A percentile compares a stretch with the other conserved stretches of the same genome.
These are phyloP conservation scores for Millerozyma miso DNA, from an alignment of 805 yeast genomes.

Conservation along the genomic window DNA sequence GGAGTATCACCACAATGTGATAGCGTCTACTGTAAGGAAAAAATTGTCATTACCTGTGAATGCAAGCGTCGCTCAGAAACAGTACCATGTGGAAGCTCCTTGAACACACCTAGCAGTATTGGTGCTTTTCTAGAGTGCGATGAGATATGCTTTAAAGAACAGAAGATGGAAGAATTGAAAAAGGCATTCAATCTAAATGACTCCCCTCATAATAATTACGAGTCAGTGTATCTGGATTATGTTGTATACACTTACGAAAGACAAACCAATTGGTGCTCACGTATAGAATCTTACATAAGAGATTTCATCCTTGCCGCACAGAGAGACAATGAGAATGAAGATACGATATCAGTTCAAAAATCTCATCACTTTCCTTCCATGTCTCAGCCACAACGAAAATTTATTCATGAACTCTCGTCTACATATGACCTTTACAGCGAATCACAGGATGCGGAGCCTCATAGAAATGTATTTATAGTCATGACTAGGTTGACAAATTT, in stretches of 20 bases:
- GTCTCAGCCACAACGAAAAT: conserved; percentile 63
- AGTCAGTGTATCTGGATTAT: conserved; percentile 42
- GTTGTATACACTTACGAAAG: conserved; percentile 44
- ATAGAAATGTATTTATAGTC: conserved; percentile 63
- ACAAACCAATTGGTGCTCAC: conserved; percentile 66
- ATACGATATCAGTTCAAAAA: conserved; percentile 16
- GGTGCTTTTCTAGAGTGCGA: conserved; percentile 55
- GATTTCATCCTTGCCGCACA: conserved; percentile 42
- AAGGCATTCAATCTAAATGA: conserved; percentile 49
- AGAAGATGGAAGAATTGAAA: conserved; percentile 58
- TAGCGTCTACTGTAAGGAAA: conserved; percentile 45
- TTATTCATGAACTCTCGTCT: conserved; percentile 64
- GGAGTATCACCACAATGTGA: conserved; percentile 44
- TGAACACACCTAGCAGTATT: conserved; percentile 24
- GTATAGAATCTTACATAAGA: conserved; percentile 52
- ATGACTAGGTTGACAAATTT: conserved; percentile 25
- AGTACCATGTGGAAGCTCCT: conserved; percentile 57
- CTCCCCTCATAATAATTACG: conserved; percentile 11
- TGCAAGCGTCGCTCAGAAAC: conserved; percentile 56
- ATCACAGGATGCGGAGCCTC: conserved; percentile 80
- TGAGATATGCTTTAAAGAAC: conserved; percentile 58
- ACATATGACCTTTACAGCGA: conserved; percentile 58
- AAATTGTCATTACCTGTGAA: conserved; percentile 49
- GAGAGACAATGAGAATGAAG: conserved; percentile 14
- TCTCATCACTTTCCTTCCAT: conserved; percentile 68